Evolutionary conservation across 495 filamentous ascomycete genomes (phyloP).

Genomic region (Talaromyces nanjingensis): DNA sequence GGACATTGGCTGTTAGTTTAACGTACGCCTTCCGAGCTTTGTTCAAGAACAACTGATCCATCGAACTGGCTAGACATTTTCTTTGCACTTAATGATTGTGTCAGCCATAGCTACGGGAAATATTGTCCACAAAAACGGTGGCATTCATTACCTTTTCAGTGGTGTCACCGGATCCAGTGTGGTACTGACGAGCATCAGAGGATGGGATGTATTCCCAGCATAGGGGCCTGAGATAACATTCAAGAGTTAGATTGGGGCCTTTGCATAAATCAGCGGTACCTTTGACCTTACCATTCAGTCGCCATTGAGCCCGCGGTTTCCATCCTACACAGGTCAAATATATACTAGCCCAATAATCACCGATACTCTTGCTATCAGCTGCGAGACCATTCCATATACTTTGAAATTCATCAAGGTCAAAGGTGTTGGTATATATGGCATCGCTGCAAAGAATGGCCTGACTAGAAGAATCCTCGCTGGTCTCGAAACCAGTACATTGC

Average conservation of each 20-base stretch:
- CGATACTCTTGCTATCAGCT: constrained; percentile 40
- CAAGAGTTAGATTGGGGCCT: not conserved
- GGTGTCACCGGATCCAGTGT: constrained; percentile 56
- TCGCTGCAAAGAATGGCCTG: constrained; percentile 60
- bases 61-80: constrained; percentile 45
- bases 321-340: constrained; percentile 52
- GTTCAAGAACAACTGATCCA: constrained; percentile 44
- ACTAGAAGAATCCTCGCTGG: constrained; percentile 32
- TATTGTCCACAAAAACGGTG: not conserved
- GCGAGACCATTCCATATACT: constrained; percentile 37
- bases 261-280: not conserved
- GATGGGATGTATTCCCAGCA: constrained; percentile 40
- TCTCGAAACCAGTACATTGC: constrained; percentile 35
- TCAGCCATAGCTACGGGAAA: constrained; percentile 10
- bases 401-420: constrained; percentile 37
- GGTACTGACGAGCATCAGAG: constrained; percentile 54
- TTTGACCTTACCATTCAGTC: constrained; percentile 33
- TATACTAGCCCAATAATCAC: constrained; percentile 52
- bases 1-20: not conserved
- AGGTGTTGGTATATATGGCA: constrained; percentile 33
- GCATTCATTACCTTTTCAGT: constrained; percentile 25
- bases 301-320: constrained; percentile 50
- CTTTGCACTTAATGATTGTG: constrained; percentile 27
- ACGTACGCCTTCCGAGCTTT: constrained; percentile 51
- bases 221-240: constrained; percentile 21